Base-by-base conservation (phyloP, 2,329 filamentous ascomycete species). In the Ascochyta fabae region DNA sequence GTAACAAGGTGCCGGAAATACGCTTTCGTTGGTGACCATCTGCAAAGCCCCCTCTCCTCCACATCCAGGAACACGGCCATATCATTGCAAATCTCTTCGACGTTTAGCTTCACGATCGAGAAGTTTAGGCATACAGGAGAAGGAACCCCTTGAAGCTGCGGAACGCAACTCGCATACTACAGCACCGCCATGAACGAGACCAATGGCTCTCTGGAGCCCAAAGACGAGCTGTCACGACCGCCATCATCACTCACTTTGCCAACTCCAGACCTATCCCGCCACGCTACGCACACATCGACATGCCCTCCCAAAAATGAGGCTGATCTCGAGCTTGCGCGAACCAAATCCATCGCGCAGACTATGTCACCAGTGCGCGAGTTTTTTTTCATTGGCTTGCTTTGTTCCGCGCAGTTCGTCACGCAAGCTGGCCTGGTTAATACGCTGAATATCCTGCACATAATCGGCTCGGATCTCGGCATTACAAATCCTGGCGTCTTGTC, bases 371-470 rank as follows among this genome's bases (percentile, higher is more conserved):
- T 62, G 1, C 65, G 59, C 39, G 68, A 73, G 33, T 62, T 69
- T 8, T 31, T 67, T 27, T 71, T 72, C 38, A 57, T 73, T 13
- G 57, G 49, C 6, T 38, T 69, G 15, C 58, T 71, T 33, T 73
- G 69, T 52, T 63, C 63, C 16, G 65, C 69, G 16, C 62, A 66
- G 10, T 63, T 67, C 6, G 64, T 64, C 73, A 83, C 72, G 78
- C 83, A 79, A 61, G 71, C 68, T 1, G 73, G 69, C 22, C 61
- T 79, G 23, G 67, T 70, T 8, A 71, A 72, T 42, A 68, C 68
- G 19, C 62, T 78, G n/a, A 72, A 69, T 13, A 75, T 76, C n/a
- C 58, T 80, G 23, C 73, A 77, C 41, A 72, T 78, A 51, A 80
- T 82, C 63, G 78, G 75, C 15, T 50, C 68, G 8, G 75, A 74